phyloP scores from a whole-genome alignment of 345 rosid species.

The Draba incana region DNA sequence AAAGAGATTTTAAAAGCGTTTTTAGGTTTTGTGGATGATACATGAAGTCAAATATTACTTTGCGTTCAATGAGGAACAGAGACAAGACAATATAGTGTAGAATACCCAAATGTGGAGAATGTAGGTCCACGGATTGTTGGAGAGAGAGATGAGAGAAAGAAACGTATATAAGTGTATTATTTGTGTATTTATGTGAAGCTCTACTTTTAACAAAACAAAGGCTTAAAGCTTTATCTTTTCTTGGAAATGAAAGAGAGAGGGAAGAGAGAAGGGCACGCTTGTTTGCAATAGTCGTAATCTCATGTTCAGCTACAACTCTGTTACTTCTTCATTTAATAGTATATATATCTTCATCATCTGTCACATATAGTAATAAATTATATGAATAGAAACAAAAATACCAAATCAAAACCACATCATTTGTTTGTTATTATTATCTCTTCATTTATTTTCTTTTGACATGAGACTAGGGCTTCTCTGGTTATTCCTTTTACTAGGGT shows the following conservation, averaged over 20 bases:
- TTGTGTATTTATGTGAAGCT: conserved; percentile 43
- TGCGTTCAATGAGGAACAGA: conserved; percentile 5
- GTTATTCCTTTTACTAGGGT: conserved; percentile 41
- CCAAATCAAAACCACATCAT: conserved; percentile 19
- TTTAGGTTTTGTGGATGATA: neutral
- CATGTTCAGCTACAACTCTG: conserved; percentile 38
- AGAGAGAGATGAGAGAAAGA: neutral
- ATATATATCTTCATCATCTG: conserved; percentile 2
- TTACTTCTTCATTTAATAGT: conserved; percentile 27
- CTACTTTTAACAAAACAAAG: conserved; percentile 67
- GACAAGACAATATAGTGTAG: neutral
- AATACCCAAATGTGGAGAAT: conserved; percentile 32
- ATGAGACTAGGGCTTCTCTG: conserved; percentile 28
- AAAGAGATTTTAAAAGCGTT: neutral
- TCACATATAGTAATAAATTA: conserved; percentile 20
- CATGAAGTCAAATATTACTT: neutral
- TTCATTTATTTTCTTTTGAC: neutral
- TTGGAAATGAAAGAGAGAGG: conserved; percentile 83
- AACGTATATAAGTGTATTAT: conserved; percentile 14
- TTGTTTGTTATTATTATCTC: conserved; percentile 6
- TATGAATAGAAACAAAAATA: neutral
- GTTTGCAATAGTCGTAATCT: conserved; percentile 43
- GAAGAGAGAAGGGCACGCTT: conserved; percentile 52
- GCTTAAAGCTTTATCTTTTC: conserved; percentile 52
- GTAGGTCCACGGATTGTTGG: conserved; percentile 42